These are phyloP conservation scores for Plasmodium vivax DNA, from an alignment of 169 alveolate species.

Conservation along the genomic window DNA sequence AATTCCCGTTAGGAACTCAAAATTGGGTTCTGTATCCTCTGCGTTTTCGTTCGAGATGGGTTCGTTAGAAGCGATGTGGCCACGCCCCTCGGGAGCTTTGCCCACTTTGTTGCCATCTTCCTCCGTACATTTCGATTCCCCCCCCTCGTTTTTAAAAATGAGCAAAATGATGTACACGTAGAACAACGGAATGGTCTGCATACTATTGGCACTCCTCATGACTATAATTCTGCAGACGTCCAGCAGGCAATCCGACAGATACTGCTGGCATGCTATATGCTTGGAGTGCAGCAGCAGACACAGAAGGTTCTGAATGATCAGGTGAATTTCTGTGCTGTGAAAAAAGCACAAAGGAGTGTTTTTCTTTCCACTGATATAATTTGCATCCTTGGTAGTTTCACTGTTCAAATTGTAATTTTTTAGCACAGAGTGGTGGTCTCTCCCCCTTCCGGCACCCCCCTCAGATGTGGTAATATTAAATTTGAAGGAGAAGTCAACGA, in stretches of 20 bases:
- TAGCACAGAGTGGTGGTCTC: neutral
- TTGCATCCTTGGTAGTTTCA: neutral
- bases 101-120: neutral
- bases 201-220: constrained; percentile 15
- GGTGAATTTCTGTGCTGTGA: constrained; percentile 52
- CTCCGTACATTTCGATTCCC: neutral
- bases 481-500: constrained; percentile 53
- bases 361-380: neutral
- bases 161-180: constrained; percentile 53
- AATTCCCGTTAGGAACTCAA: constrained; percentile 1
- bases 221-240: constrained; percentile 67
- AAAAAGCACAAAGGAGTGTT: constrained; percentile 35
- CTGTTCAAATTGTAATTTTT: neutral
- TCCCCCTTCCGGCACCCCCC: neutral
- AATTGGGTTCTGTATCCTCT: neutral
- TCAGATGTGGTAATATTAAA: constrained; percentile 7
- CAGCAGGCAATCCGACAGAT: constrained; percentile 57
- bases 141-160: constrained; percentile 46
- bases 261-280: constrained; percentile 73
- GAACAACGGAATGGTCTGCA: constrained; percentile 73
- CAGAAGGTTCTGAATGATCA: constrained; percentile 63
- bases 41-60: neutral
- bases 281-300: constrained; percentile 61
- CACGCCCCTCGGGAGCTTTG: neutral
- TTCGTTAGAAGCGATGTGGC: neutral